Evolutionary conservation across 495 filamentous ascomycete genomes (phyloP).

Genomic region (Immersiella caudata): DNA sequence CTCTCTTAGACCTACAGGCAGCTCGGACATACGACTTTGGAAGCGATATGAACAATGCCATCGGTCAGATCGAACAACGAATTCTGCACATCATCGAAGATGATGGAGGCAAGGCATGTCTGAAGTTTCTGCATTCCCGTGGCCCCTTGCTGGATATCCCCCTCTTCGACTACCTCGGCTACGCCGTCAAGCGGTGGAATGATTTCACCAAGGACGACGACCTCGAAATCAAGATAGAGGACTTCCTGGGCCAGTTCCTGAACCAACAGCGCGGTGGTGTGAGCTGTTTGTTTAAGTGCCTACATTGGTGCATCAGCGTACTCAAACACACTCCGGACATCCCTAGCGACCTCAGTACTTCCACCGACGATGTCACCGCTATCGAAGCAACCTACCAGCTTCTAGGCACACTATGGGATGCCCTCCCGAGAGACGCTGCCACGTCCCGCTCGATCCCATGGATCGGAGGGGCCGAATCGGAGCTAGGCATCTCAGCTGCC

Average conservation of each 20-base stretch:
- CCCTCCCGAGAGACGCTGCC: neutral
- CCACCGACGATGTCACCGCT: neutral
- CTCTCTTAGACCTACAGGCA: conserved; percentile 8
- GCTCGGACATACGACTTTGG: conserved; percentile 20
- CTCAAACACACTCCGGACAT: neutral
- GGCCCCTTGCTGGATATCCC: conserved; percentile 22
- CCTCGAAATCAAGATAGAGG: neutral
- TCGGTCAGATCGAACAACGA: conserved; percentile 12
- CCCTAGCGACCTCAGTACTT: neutral
- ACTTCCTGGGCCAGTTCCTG: conserved; percentile 20
- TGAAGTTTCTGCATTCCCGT: conserved; percentile 13
- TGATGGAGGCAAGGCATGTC: neutral
- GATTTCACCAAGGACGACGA: neutral
- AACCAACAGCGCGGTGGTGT: conserved; percentile 15
- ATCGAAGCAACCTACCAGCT: conserved; percentile 17
- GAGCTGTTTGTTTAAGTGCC: conserved; percentile 1
- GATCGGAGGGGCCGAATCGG: neutral
- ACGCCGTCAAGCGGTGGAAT: conserved; percentile 24
- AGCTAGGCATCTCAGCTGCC: conserved; percentile 19
- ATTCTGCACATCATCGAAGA: neutral
- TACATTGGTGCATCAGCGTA: conserved; percentile 19
- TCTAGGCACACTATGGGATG: conserved; percentile 25
- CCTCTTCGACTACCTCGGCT: conserved; percentile 17
- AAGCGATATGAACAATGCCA: neutral
- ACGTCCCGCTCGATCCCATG: neutral